Base-by-base conservation (phyloP, 2,329 filamentous ascomycete genomes). In the Diaporthe eres region DNA sequence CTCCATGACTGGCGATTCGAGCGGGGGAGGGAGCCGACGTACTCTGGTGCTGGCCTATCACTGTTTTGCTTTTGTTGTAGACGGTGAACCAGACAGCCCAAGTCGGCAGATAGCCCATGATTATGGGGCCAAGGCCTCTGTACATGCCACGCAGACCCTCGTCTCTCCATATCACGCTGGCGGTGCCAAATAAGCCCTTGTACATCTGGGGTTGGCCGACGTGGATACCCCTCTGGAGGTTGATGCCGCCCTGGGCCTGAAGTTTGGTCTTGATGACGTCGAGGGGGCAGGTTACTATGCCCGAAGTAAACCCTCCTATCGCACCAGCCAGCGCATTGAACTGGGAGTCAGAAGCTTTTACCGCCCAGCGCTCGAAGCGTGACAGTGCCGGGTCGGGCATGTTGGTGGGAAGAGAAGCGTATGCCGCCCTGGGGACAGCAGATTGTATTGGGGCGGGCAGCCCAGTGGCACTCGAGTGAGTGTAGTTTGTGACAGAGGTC, bases 211-310 rank as follows among this genome's bases (percentile, higher is more conserved):
- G 85, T 76, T 89, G 88, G 39, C 86, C 87, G 39, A 86, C 87
- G 82, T 87, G 87, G 72, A 83, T 83, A 76, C 85, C 87, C 78
- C 87, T 86, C 80, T 86, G 88, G 79, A 86, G 89, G 79, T 84
- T 79, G 84, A 98, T 97, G 28, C 95, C 94, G 78, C 96, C 96
- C 84, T 98, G 97, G 22, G 96, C 96, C 84, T 99, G 97, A 77
- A 99, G 86, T 85, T 98, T 98, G 60, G 97, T 99, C 88, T 99
- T 99, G 85, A 99, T 98, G 77, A 99, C 97, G 88, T 99, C 97
- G 80, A 99, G 92, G 57, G 97, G 97, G 84, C 97, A 99, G 72
- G 96, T 98, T 78, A 98, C 94, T 74, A 99, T 91, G 70, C 97
- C 97, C 10, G 96, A 98, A 31, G 95, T 95, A 81, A 98, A 95